A percentile compares a stretch with the other conserved stretches of the same genome.
These are phyloP conservation scores for Pestalotiopsis sp. DNA, from an alignment of 2,329 filamentous ascomycete genomes.

Conservation along the genomic window DNA sequence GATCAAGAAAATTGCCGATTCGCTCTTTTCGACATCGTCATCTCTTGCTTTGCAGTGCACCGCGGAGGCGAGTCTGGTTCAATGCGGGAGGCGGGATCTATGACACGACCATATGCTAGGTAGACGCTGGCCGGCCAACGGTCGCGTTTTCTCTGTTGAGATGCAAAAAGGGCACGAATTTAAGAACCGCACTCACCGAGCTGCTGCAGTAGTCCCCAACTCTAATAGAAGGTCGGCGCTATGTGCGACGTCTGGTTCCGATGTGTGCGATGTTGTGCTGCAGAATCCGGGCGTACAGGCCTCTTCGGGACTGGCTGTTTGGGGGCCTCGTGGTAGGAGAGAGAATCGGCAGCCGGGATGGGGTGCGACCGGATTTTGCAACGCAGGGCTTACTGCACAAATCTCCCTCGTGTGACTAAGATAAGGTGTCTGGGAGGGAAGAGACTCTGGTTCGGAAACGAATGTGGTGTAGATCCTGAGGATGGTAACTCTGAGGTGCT, in stretches of 20 bases:
- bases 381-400: neutral
- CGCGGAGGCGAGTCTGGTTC: neutral
- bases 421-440: neutral
- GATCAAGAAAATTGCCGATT: neutral
- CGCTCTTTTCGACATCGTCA: neutral
- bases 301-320: neutral
- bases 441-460: conserved; percentile 20
- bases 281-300: neutral
- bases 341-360: neutral
- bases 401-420: conserved; percentile 4
- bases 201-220: conserved; percentile 1
- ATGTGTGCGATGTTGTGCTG: neutral
- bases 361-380: neutral
- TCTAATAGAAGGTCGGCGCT: neutral
- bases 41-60: neutral
- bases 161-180: neutral
- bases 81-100: neutral
- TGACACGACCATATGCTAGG: neutral
- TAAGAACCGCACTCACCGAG: conserved; percentile 7
- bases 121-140: neutral
- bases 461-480: conserved; percentile 21
- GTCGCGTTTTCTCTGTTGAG: neutral
- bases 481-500: neutral
- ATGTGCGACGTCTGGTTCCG: neutral
- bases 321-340: conserved; percentile 1